Conservation (phyloP, 23 red algal species). For the Pyropia haitanensis region DNA sequence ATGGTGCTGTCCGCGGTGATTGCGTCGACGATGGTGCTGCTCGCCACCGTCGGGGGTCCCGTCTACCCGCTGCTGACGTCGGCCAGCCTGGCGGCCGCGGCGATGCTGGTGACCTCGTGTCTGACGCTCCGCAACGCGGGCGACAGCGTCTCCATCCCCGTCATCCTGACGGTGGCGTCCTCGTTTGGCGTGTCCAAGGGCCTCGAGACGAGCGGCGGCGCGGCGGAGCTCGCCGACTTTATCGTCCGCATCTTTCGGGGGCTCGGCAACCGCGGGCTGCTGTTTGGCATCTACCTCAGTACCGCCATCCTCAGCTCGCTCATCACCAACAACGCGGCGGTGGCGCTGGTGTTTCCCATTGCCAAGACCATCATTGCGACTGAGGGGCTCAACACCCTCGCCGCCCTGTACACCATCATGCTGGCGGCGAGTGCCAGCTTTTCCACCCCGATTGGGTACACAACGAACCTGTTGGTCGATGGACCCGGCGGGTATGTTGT, state of each 20-base stretch:
- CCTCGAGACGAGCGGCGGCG: slow-evolving; percentile 25
- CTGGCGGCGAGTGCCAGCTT: slow-evolving; percentile 28
- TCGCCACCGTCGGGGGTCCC: slow-evolving; percentile 5
- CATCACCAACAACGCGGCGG: slow-evolving; percentile 59
- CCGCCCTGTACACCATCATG: slow-evolving; percentile 27
- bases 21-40: slow-evolving; percentile 21
- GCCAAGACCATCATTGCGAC: slow-evolving; percentile 18
- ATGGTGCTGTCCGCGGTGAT: slow-evolving; percentile 27
- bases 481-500: slow-evolving; percentile 24
- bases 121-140: slow-evolving; percentile 26
- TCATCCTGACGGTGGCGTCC: slow-evolving; percentile 31
- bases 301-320: slow-evolving; percentile 34
- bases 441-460: slow-evolving; percentile 38
- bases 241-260: slow-evolving; percentile 27
- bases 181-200: slow-evolving; percentile 29
- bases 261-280: slow-evolving; percentile 27
- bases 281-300: slow-evolving; percentile 57
- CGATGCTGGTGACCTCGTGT: slow-evolving; percentile 33
- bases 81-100: slow-evolving; percentile 8
- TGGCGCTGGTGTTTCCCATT: slow-evolving; percentile 43
- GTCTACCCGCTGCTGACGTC: slow-evolving; percentile 19
- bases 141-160: slow-evolving; percentile 15
- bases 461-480: slow-evolving; percentile 55
- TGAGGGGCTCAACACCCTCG: slow-evolving; percentile 20
- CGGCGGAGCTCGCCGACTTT: slow-evolving; percentile 19